These are phyloP conservation scores for Phanerochaete carnosa DNA, from an alignment of 768 basidiomycete genomes.

Conservation along the genomic window DNA sequence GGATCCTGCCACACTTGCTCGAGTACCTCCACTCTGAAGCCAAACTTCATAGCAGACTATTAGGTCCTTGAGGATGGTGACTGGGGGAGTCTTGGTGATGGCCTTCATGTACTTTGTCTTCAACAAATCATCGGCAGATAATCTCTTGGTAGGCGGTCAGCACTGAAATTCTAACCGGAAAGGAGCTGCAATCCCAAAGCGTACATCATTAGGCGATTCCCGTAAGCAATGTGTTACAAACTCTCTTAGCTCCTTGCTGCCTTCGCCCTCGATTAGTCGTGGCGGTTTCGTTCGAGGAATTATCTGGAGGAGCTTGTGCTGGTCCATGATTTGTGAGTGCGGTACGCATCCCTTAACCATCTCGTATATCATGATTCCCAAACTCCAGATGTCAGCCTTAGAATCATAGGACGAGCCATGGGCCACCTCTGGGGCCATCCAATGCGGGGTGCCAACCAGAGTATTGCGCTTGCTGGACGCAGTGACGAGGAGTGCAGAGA, in stretches of 20 bases:
- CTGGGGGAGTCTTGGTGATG: slow-evolving; percentile 56
- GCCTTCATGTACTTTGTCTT: slow-evolving; percentile 91
- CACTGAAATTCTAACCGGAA: no score
- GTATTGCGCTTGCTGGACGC: slow-evolving; percentile 91
- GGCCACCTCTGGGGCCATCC: slow-evolving; percentile 99
- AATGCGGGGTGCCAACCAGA: slow-evolving; percentile 95
- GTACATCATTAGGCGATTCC: slow-evolving; percentile 76
- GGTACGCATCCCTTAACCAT: slow-evolving; percentile 97
- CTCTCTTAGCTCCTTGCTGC: slow-evolving; percentile 82
- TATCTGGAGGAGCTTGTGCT: slow-evolving; percentile 82
- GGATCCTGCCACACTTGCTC: slow-evolving; percentile 73
- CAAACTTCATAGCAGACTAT: slow-evolving; percentile 75
- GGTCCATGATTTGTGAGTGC: slow-evolving; percentile 79
- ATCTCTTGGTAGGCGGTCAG: slow-evolving; percentile 49
- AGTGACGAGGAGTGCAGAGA: slow-evolving; percentile 86
- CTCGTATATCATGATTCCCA: slow-evolving; percentile 95
- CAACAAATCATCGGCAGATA: slow-evolving; percentile 83
- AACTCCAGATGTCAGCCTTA: slow-evolving; percentile 97
- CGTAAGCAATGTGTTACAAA: slow-evolving; percentile 82
- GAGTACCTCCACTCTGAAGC: slow-evolving; percentile 61
- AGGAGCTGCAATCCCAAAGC: slow-evolving; percentile 17
- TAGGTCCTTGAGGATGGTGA: slow-evolving; percentile 76
- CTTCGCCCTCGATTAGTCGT: slow-evolving; percentile 70
- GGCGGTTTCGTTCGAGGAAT: slow-evolving; percentile 87
- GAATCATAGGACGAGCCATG: slow-evolving; percentile 91